Base-by-base conservation (phyloP, 2,329 filamentous ascomycete species). In the Ramularia collo-cygni region DNA sequence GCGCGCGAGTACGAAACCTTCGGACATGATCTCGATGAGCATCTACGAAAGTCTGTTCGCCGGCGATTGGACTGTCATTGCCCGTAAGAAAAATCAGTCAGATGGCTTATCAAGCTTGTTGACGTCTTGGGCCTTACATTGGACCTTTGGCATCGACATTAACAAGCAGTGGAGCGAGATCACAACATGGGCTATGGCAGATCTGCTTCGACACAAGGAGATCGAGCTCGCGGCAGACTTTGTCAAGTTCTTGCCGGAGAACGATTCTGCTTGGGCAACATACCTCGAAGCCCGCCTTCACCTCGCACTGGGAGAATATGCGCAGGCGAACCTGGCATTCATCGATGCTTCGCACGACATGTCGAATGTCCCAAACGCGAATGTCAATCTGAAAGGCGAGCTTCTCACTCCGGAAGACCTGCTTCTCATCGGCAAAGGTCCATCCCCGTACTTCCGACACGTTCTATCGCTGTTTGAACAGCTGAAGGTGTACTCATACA, bases 261-360 rank as follows among this genome's bases (percentile, higher is more conserved):
- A 38, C 8, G 41, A 45, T 16, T 37, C 42, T 1, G 66, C 71
- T 19, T 83, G 78, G 79, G 68, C 74, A 10, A 73, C 68, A 4
- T 98, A 98, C 58, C 75, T 96, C 4, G 86, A 89, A 61, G 92
- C 85, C 2, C 81, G 92, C 19, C 73, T 94, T 35, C 75, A 78
- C 50, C 69, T 96, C 24, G 78, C 81, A 4, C 75, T 82, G 47
- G 82, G 81, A 38, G 83, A 94, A 56, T 81, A 81, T 58, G 75
- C 77, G 42, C 71, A 77, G 28, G 90, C 92, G 39, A 77, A 85
- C 18, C 68, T 76, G 18, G 77, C 79, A 56, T 95, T 98, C 64
- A 81, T 80, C 51, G 90, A 83, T 58, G 85, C 88, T 44, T 85
- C 58, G 1, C 43, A 54, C 8, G 53, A 51, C 7, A 42, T 61